Percentiles rank a stretch among this genome's conserved stretches.
Conservation (phyloP, 306 rosid species). For the Cicer pinnatifidum region DNA sequence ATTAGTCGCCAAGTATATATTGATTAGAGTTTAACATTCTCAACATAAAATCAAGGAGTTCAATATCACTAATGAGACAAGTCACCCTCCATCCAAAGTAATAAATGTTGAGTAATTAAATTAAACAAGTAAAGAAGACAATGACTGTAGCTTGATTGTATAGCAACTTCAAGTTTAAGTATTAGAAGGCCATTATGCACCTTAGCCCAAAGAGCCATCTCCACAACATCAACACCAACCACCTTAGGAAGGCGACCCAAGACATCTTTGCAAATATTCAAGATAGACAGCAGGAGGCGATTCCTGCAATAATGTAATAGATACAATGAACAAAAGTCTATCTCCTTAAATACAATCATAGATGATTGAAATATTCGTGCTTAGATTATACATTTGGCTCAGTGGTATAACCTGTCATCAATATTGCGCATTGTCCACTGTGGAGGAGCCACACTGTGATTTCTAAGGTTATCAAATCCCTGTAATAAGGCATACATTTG, state of each 20-base stretch:
- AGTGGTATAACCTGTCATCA: conserved; percentile 79
- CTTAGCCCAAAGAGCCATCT: conserved; percentile 99
- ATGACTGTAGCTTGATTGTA: conserved; percentile 29
- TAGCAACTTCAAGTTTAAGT: conserved; percentile 39
- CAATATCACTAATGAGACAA: conserved; percentile 34
- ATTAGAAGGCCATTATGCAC: conserved; percentile 55
- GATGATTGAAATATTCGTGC: conserved; percentile 6
- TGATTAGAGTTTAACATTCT: conserved; percentile 37
- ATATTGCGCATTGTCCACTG: conserved; percentile 98
- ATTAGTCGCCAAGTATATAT: conserved; percentile 21
- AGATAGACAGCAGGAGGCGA: conserved; percentile 74
- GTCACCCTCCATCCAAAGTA: conserved; percentile 27
- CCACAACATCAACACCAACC: conserved; percentile 95
- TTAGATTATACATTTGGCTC: conserved; percentile 40
- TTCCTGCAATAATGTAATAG: conserved; percentile 61
- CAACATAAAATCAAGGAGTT: conserved; percentile 23
- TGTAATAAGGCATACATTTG: conserved; percentile 52
- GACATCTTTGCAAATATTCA: conserved; percentile 83
- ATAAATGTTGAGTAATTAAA: conserved; percentile 32
- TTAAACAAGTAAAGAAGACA: conserved; percentile 10
- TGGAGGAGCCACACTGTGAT: conserved; percentile 87
- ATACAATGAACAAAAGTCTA: conserved; percentile 34
- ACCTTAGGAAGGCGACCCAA: conserved; percentile 90
- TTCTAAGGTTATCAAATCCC: conserved; percentile 96
- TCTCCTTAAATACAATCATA: conserved; percentile 18